Conservation (phyloP, 169 alveolate genomes). For the Cryptosporidium canis region DNA sequence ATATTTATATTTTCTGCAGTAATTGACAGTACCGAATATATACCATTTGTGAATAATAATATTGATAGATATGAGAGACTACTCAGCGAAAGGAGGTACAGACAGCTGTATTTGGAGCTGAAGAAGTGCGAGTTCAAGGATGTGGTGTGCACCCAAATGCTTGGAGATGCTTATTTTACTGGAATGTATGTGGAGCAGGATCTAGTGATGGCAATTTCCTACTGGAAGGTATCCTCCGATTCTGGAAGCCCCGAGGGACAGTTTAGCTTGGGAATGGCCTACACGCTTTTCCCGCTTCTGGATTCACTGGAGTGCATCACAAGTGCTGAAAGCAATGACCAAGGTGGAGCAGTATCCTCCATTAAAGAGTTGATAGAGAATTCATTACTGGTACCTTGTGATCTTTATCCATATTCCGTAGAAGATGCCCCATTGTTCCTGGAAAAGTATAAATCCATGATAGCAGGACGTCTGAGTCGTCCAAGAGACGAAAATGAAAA, state of each 20-base stretch:
- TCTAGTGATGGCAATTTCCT: slow-evolving; percentile 13
- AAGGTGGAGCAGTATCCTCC: not conserved
- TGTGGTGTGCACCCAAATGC: slow-evolving; percentile 15
- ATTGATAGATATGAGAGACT: not conserved
- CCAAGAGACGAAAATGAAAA: no score
- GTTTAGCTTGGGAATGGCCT: slow-evolving; percentile 44
- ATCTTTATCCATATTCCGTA: slow-evolving; percentile 17
- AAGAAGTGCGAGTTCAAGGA: slow-evolving; percentile 15
- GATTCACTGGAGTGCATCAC: slow-evolving; percentile 7
- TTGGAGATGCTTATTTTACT: slow-evolving; percentile 42
- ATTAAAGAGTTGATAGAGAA: not conserved
- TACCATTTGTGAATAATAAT: not conserved
- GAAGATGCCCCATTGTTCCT: slow-evolving; percentile 2
- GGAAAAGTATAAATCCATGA: slow-evolving; percentile 3
- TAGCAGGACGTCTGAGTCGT: not conserved
- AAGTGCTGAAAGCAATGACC: not conserved
- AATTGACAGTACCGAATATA: not conserved
- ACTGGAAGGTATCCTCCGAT: slow-evolving; percentile 57
- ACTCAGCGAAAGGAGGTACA: not conserved
- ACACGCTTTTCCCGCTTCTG: slow-evolving; percentile 33
- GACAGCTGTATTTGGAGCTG: not conserved
- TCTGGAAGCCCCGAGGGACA: slow-evolving; percentile 53
- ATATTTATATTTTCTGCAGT: not conserved
- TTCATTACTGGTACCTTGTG: slow-evolving; percentile 5
- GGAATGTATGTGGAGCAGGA: slow-evolving; percentile 45